These are phyloP conservation scores for Gonapodya sp. DNA, from an alignment of 192 early-diverging fungal species.

Conservation along the genomic window DNA sequence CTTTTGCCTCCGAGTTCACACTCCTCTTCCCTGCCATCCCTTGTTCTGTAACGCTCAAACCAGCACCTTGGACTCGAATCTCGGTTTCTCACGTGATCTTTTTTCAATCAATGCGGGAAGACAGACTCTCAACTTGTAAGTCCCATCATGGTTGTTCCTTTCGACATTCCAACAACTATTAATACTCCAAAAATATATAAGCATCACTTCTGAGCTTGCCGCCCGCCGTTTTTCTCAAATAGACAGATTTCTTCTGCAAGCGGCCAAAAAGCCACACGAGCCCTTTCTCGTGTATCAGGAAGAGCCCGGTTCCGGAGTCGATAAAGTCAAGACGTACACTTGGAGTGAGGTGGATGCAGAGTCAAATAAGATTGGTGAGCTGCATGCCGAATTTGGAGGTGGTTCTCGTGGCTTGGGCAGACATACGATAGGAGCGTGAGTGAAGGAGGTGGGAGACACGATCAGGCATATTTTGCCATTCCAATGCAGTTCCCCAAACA, in stretches of 20 bases:
- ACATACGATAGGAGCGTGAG: no score
- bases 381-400: background rate
- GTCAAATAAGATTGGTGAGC: slow-evolving; percentile 2
- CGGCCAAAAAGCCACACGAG: background rate
- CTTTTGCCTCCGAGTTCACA: no score
- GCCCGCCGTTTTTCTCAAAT: slow-evolving; percentile 3
- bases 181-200: background rate
- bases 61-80: background rate
- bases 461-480: no score
- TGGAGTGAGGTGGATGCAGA: background rate
- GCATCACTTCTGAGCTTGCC: background rate
- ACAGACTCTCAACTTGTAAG: background rate
- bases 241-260: background rate
- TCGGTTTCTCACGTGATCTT: background rate
- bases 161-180: background rate
- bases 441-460: no score
- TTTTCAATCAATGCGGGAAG: background rate
- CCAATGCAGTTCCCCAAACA: no score
- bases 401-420: background rate
- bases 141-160: background rate
- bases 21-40: no score
- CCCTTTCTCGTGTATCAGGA: slow-evolving; percentile 7
- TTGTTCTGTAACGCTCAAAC: no score
- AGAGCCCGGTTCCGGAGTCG: background rate
- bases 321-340: background rate